phyloP scores from a whole-genome alignment of 208 protist species.

The Leishmania tarentolae region DNA sequence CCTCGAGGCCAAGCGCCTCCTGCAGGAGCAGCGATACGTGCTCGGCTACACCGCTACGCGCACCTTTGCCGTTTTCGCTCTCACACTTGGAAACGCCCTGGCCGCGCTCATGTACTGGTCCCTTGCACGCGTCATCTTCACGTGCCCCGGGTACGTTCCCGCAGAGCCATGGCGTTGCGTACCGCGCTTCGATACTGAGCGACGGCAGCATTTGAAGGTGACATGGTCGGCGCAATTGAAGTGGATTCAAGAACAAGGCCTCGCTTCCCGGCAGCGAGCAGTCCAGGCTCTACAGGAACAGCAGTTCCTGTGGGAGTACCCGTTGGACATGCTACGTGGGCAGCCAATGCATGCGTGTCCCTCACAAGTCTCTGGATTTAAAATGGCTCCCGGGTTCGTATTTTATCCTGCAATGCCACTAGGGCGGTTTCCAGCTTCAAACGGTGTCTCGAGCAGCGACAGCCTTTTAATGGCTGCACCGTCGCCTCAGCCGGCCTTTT shows the following conservation, averaged over 20 bases:
- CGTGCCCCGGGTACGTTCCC: conserved; percentile 33
- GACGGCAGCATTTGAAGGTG: conserved; percentile 1
- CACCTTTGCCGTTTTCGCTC: neutral
- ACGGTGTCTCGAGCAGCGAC: neutral
- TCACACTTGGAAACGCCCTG: conserved; percentile 9
- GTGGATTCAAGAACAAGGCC: conserved; percentile 5
- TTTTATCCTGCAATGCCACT: neutral
- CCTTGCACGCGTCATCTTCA: conserved; percentile 27
- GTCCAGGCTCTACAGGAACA: neutral
- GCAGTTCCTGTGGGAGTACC: neutral
- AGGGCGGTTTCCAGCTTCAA: neutral
- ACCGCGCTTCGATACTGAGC: conserved; percentile 13
- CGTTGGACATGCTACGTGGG: conserved; percentile 1
- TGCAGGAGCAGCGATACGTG: neutral
- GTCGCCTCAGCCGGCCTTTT: neutral
- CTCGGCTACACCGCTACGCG: conserved; percentile 11
- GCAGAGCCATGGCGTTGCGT: conserved; percentile 27
- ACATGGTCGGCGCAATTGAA: conserved; percentile 5
- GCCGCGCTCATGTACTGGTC: conserved; percentile 22
- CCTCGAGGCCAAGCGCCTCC: neutral
- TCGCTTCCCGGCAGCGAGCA: neutral
- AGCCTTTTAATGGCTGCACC: neutral
- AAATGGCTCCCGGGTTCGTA: neutral
- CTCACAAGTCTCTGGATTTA: neutral
- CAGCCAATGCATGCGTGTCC: neutral